Conservation (phyloP, 768 basidiomycete genomes). For the Russula sp. region DNA sequence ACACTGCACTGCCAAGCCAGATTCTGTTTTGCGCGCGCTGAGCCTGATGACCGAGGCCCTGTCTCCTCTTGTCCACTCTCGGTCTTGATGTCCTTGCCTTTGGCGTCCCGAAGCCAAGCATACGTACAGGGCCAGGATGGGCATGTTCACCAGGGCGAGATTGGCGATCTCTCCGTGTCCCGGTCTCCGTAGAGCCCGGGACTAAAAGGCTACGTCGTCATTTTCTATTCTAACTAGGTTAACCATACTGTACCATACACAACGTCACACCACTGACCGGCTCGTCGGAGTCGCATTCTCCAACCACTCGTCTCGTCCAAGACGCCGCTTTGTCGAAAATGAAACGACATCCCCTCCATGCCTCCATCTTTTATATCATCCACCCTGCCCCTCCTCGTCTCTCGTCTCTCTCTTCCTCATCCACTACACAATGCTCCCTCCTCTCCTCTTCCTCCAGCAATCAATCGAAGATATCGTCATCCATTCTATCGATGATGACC, state of each 20-base stretch:
- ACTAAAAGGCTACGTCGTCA: conserved; percentile 26
- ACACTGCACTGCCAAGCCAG: too few species aligned
- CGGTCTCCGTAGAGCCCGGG: conserved; percentile 24
- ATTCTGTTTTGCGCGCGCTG: too few species aligned
- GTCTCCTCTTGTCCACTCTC: conserved; percentile 3
- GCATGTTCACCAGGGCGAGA: background rate
- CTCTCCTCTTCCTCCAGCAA: conserved; percentile 45
- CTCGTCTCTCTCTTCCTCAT: conserved; percentile 1
- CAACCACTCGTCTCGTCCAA: conserved; percentile 19
- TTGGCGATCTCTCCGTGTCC: conserved; percentile 22
- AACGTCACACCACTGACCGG: conserved; percentile 28
- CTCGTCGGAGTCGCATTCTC: conserved; percentile 28
- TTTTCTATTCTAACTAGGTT: conserved; percentile 23
- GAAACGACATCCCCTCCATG: conserved; percentile 22
- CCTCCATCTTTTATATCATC: conserved; percentile 22
- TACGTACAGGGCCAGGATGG: background rate
- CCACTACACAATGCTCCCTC: conserved; percentile 1
- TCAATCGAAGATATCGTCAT: conserved; percentile 74
- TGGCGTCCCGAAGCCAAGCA: conserved; percentile 24
- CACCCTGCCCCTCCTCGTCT: background rate
- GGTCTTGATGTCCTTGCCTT: background rate
- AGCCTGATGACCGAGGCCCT: conserved; percentile 2
- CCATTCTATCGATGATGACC: conserved; percentile 45
- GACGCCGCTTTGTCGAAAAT: conserved; percentile 28
- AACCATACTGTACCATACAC: conserved; percentile 8